These are phyloP conservation scores for Aquilaria yunnanensis DNA, from an alignment of 345 rosid species.

Conservation along the genomic window DNA sequence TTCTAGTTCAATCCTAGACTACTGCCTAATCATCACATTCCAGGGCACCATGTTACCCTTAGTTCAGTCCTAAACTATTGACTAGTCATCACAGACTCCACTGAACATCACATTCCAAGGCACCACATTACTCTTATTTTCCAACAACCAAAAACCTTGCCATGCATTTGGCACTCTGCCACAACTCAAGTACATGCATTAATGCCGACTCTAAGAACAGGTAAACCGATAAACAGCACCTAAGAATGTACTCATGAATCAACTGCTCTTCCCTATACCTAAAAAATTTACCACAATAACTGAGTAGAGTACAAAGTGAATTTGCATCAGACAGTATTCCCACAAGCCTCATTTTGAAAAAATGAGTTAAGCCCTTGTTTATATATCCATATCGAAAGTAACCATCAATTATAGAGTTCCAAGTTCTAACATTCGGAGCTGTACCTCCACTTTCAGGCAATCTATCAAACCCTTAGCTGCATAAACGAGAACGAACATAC, in stretches of 20 bases:
- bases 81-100: slow-evolving; percentile 30
- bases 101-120: slow-evolving; percentile 79
- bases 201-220: slow-evolving; percentile 55
- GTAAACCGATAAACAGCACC: slow-evolving; percentile 42
- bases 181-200: slow-evolving; percentile 43
- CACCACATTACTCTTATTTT: slow-evolving; percentile 49
- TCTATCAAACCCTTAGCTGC: slow-evolving; percentile 68
- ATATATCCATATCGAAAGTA: slow-evolving; percentile 36
- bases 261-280: slow-evolving; percentile 38
- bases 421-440: slow-evolving; percentile 43
- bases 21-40: no score
- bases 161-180: slow-evolving; percentile 38
- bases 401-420: slow-evolving; percentile 71
- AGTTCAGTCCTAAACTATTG: no score
- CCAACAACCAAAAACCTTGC: slow-evolving; percentile 35
- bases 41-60: no score
- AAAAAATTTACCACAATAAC: slow-evolving; percentile 29
- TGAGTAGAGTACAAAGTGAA: slow-evolving; percentile 49
- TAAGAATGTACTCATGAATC: slow-evolving; percentile 53
- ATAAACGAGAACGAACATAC: slow-evolving; percentile 46
- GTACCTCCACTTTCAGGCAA: slow-evolving; percentile 25
- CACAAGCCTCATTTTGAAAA: slow-evolving; percentile 44
- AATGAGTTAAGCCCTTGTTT: slow-evolving; percentile 41
- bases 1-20: no score
- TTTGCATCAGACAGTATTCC: slow-evolving; percentile 63